Evolutionary conservation across 1,139 yeast species (phyloP).

Genomic region (Candida sanyaensis): DNA sequence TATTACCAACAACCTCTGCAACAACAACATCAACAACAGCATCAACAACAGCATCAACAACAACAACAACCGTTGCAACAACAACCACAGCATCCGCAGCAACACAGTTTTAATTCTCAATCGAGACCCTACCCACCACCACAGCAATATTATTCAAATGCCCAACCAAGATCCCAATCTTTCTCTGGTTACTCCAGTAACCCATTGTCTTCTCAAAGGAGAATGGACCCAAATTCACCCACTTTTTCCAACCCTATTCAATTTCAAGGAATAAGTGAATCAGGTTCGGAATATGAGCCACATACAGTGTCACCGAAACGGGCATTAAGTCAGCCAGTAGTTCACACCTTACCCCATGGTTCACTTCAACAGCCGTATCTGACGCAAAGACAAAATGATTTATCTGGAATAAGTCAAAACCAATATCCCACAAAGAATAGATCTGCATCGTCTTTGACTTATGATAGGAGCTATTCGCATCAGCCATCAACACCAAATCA

Average conservation of each 20-base stretch:
- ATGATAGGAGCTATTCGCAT: slow-evolving; percentile 3
- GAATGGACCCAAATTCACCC: slow-evolving; percentile 4
- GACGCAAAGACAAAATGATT: slow-evolving; percentile 12
- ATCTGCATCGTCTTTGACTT: slow-evolving; percentile 12
- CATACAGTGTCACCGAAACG: background rate
- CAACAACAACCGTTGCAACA: slow-evolving; percentile 7
- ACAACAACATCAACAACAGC: slow-evolving; percentile 7
- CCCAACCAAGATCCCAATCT: slow-evolving; percentile 4
- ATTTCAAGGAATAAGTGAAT: background rate
- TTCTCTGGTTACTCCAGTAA: background rate
- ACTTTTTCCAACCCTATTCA: background rate
- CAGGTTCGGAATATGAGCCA: background rate
- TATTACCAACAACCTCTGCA: slow-evolving; percentile 8
- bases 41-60: slow-evolving; percentile 10
- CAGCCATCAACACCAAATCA: slow-evolving; percentile 10
- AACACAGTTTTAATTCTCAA: slow-evolving; percentile 1
- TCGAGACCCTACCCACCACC: slow-evolving; percentile 6
- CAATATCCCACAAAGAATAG: slow-evolving; percentile 4
- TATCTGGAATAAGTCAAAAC: slow-evolving; percentile 9
- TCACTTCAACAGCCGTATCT: slow-evolving; percentile 9
- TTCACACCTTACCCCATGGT: background rate
- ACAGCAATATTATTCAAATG: slow-evolving; percentile 1
- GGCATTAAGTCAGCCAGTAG: background rate
- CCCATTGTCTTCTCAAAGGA: background rate
- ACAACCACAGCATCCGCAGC: slow-evolving; percentile 5